These are phyloP conservation scores for Corchorus olitorius DNA, from an alignment of 345 rosid genomes.

Conservation along the genomic window DNA sequence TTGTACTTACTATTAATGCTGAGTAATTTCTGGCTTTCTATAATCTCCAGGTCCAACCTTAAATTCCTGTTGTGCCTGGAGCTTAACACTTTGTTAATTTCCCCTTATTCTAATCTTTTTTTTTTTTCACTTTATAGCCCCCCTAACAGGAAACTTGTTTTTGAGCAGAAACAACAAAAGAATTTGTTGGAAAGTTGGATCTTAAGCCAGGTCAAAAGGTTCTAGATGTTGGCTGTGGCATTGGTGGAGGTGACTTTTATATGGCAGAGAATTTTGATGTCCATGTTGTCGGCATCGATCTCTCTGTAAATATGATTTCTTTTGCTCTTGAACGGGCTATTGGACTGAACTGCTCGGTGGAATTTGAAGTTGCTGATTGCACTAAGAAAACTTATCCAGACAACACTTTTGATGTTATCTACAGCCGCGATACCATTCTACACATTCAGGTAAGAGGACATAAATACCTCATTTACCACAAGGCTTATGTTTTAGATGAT, in stretches of 20 bases:
- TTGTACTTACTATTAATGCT: background rate
- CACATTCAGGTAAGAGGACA: conserved; percentile 75
- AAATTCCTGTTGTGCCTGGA: background rate
- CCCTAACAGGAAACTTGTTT: conserved; percentile 3
- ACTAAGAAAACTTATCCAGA: conserved; percentile 84
- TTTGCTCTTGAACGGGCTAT: conserved; percentile 94
- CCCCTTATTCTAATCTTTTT: background rate
- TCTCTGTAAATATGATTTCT: conserved; percentile 90
- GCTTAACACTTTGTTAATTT: background rate
- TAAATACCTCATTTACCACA: background rate
- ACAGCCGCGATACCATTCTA: conserved; percentile 95
- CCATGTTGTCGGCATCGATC: conserved; percentile 91
- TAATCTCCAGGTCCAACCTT: background rate
- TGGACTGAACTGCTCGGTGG: conserved; percentile 83
- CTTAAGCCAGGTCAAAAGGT: conserved; percentile 94
- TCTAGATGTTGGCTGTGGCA: conserved; percentile 98
- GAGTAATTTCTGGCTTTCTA: background rate
- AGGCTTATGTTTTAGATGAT: background rate
- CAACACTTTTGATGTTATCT: conserved; percentile 84
- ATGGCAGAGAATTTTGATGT: conserved; percentile 92
- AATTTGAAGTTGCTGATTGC: conserved; percentile 98
- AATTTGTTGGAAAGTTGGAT: conserved; percentile 82
- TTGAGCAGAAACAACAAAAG: conserved; percentile 88
- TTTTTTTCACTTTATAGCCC: background rate
- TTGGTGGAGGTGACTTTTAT: conserved; percentile 99